These are phyloP conservation scores for Detonula confervacea DNA, from an alignment of 352 stramenopile species.

Conservation along the genomic window DNA sequence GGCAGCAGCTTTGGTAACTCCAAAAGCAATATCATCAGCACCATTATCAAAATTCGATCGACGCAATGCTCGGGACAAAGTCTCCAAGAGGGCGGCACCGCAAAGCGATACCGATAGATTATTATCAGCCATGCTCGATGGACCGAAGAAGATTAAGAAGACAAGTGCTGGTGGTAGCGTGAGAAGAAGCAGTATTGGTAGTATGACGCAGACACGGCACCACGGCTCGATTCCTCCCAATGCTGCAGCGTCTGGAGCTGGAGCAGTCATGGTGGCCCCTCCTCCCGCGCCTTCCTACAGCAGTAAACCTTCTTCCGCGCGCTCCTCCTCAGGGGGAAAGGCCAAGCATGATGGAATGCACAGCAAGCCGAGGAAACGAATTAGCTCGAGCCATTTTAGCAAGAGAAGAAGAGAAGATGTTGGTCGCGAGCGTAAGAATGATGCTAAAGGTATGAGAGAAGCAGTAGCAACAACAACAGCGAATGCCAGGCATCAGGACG, in stretches of 20 bases:
- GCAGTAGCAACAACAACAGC: too few species aligned
- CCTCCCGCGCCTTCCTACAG: constrained; percentile 9
- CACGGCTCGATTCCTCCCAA: neutral
- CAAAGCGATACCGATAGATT: constrained; percentile 13
- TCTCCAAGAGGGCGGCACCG: neutral
- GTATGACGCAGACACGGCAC: neutral
- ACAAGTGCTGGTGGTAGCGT: neutral
- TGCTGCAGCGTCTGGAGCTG: too few species aligned
- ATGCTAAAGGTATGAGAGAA: too few species aligned
- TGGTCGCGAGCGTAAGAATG: too few species aligned
- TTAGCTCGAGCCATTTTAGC: too few species aligned
- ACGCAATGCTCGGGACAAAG: constrained; percentile 28
- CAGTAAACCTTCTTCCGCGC: neutral
- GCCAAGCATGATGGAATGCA: neutral
- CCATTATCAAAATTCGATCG: constrained; percentile 7
- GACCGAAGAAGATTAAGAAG: constrained; percentile 5
- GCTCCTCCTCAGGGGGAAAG: too few species aligned
- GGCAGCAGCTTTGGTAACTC: neutral
- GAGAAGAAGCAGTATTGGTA: neutral
- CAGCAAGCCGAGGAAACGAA: neutral
- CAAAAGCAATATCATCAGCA: neutral
- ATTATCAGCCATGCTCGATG: constrained; percentile 28
- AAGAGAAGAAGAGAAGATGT: too few species aligned
- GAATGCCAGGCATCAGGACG: too few species aligned
- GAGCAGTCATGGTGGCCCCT: neutral